These are phyloP conservation scores for Teunomyces pallodes DNA, from an alignment of 805 yeast genomes.

Conservation along the genomic window DNA sequence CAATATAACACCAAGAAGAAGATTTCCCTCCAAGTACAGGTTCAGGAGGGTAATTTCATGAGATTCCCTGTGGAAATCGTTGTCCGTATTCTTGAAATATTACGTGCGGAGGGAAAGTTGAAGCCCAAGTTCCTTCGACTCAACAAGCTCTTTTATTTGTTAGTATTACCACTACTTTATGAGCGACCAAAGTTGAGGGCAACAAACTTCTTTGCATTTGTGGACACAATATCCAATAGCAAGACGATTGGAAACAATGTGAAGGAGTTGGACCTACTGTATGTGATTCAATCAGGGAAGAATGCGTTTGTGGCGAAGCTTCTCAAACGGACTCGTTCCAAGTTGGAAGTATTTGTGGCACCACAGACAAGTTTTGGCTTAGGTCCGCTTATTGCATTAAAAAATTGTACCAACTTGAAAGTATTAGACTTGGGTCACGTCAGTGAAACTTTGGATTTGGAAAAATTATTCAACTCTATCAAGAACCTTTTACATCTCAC, in stretches of 20 bases:
- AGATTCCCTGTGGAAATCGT: conserved; percentile 37
- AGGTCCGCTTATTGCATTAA: conserved; percentile 80
- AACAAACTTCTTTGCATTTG: conserved; percentile 68
- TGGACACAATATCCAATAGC: conserved; percentile 58
- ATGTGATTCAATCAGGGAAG: conserved; percentile 85
- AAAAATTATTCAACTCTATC: conserved; percentile 76
- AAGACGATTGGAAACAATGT: conserved; percentile 59
- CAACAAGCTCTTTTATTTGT: conserved; percentile 55
- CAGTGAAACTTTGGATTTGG: conserved; percentile 83
- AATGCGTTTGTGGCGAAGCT: conserved; percentile 86
- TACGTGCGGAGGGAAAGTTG: conserved; percentile 26
- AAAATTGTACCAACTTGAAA: conserved; percentile 62
- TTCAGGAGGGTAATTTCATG: conserved; percentile 26
- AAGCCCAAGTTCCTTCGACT: conserved; percentile 56
- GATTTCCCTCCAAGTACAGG: conserved; percentile 13
- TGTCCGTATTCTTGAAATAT: conserved; percentile 28
- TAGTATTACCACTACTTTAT: conserved; percentile 67
- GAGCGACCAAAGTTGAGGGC: conserved; percentile 60
- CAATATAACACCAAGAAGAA: conserved; percentile 17
- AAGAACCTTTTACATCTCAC: conserved; percentile 59
- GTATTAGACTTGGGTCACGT: conserved; percentile 79
- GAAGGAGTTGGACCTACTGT: conserved; percentile 65
- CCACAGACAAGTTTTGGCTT: conserved; percentile 95
- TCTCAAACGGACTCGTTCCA: conserved; percentile 69
- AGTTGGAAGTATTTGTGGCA: conserved; percentile 70